Base-by-base conservation (phyloP, 192 early-diverging fungal genomes). In the Gryganskiella cystojenkinii region DNA sequence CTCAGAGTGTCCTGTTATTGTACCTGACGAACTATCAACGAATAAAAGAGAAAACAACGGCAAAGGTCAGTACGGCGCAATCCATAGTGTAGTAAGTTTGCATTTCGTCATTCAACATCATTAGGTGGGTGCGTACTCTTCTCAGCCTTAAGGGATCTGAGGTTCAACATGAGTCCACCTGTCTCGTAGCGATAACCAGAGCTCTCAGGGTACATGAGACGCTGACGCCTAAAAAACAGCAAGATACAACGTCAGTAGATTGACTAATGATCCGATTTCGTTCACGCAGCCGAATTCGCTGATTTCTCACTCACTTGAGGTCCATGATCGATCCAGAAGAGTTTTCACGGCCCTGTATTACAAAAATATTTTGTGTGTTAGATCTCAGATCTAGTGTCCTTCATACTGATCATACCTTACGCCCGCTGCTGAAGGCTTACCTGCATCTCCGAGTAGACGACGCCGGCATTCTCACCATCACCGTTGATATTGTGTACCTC, bases 361-460 rank as follows among this genome's bases (percentile, higher is more conserved):
- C 15, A 0, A 46, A 14, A 42, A 49, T n/a, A 51, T 2, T 37
- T 24, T 64, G 14, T 33, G 9, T n/a, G 61, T 2, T 40, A 34
- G n/a, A 15, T 4, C 22, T 3, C 15, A 30, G 33, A 25, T 25
- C 40, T 17, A 28, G 10, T 22, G 11, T 24, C 8, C n/a, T n/a
- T n/a, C n/a, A n/a, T n/a, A n/a, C n/a, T n/a, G n/a, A n/a, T n/a
- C n/a, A n/a, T n/a, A n/a, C n/a, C n/a, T 44, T 40, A 40, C 13
- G 37, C 5, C 15, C 30, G 31, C 66, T n/a, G n/a, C n/a, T n/a
- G n/a, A n/a, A n/a, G n/a, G n/a, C n/a, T n/a, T n/a, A 81, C 83
- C 80, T 89, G 88, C 88, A 89, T 89, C 61, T 89, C 88, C 54
- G 76, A 79, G 59, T 89, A 89, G n/a, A 89, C 88, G 42, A 89